phyloP scores from a whole-genome alignment of 139 green algal species.

The Coelastrella sp. region DNA sequence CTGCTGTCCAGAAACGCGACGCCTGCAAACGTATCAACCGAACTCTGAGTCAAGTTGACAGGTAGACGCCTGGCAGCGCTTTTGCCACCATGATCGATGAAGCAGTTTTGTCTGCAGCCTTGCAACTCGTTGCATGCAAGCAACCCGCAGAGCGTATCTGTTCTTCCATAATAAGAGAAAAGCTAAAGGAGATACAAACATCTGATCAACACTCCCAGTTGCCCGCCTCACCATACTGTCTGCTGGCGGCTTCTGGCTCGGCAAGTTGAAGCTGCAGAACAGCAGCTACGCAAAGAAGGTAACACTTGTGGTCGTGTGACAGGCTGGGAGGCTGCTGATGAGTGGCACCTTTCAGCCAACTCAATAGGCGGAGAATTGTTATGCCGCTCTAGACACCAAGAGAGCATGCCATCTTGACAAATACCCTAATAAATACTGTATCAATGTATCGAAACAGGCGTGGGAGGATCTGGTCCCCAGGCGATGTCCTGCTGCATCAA shows the following conservation, averaged over 20 bases:
- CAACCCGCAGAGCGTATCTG: neutral
- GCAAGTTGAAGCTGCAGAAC: neutral
- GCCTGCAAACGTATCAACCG: too few species aligned
- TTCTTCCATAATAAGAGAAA: too few species aligned
- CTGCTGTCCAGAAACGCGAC: constrained; percentile 81
- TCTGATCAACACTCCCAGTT: neutral
- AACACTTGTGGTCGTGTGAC: neutral
- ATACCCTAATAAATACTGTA: too few species aligned
- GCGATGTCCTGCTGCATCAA: too few species aligned
- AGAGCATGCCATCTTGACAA: too few species aligned
- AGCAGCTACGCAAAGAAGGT: neutral
- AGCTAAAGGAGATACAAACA: too few species aligned
- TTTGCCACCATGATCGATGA: neutral
- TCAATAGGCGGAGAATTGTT: too few species aligned
- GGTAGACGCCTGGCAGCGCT: too few species aligned
- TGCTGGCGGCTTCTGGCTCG: constrained; percentile 11
- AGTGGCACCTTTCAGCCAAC: neutral
- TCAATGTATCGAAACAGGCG: too few species aligned
- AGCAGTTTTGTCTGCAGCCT: constrained; percentile 1
- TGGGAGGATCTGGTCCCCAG: too few species aligned
- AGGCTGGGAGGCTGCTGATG: neutral
- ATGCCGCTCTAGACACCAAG: too few species aligned
- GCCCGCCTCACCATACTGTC: neutral
- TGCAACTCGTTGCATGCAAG: neutral
- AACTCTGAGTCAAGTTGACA: too few species aligned